These are phyloP conservation scores for Plasmodium ovale DNA, from an alignment of 169 alveolate species.

Conservation along the genomic window DNA sequence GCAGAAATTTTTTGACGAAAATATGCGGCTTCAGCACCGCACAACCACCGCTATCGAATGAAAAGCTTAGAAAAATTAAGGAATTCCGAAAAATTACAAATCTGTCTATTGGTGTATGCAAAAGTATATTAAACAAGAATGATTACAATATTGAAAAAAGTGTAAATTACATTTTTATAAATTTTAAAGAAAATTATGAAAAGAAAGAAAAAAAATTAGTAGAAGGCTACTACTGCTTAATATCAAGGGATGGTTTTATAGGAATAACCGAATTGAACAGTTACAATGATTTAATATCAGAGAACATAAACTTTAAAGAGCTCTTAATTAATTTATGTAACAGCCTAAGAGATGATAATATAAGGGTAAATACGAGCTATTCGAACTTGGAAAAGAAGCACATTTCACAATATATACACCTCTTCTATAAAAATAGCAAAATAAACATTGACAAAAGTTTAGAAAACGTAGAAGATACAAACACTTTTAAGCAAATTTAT, in stretches of 20 bases:
- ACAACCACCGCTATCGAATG: conserved; percentile 22
- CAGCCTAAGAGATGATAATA: conserved; percentile 15
- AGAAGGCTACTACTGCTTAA: conserved; percentile 74
- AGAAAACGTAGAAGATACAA: conserved; percentile 23
- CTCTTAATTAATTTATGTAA: conserved; percentile 60
- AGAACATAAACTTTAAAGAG: conserved; percentile 68
- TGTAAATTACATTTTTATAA: conserved; percentile 60
- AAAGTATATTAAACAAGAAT: conserved; percentile 58
- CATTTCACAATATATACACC: conserved; percentile 40
- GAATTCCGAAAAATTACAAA: conserved; percentile 70
- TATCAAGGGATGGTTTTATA: not conserved
- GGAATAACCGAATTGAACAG: conserved; percentile 50
- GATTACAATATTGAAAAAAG: conserved; percentile 56
- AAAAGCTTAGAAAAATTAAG: conserved; percentile 34
- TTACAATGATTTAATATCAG: conserved; percentile 68
- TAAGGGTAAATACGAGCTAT: not conserved
- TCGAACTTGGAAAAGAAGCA: not conserved
- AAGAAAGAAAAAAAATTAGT: conserved; percentile 29
- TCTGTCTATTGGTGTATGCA: conserved; percentile 56
- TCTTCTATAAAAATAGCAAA: conserved; percentile 44
- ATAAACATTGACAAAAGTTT: conserved; percentile 41
- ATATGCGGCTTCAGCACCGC: conserved; percentile 14
- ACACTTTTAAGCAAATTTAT: conserved; percentile 49
- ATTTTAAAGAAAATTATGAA: conserved; percentile 39
- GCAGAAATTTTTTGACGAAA: not conserved